These are phyloP conservation scores for Aspergillus pseudotamarii DNA, from an alignment of 2,329 filamentous ascomycete genomes.

Conservation along the genomic window DNA sequence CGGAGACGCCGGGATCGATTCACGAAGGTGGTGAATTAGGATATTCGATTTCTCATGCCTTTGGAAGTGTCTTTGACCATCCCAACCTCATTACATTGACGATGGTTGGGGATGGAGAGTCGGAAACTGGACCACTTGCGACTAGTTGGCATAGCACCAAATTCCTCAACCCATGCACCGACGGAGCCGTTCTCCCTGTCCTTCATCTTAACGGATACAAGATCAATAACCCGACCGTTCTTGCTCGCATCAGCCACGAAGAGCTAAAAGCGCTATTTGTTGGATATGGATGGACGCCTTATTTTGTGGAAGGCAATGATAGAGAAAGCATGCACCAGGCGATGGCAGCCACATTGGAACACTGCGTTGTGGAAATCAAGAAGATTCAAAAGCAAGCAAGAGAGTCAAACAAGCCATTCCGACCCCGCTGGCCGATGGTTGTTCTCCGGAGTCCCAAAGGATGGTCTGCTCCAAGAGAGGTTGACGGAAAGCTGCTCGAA, in stretches of 20 bases:
- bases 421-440: constrained; percentile 78
- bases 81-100: constrained; percentile 74
- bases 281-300: constrained; percentile 78
- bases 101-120: constrained; percentile 79
- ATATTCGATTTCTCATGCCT: constrained; percentile 79
- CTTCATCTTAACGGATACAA: constrained; percentile 83
- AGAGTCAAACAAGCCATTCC: constrained; percentile 68
- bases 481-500: constrained; percentile 70
- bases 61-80: constrained; percentile 75
- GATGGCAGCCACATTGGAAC: constrained; percentile 76
- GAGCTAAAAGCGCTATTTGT: constrained; percentile 70
- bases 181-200: constrained; percentile 76
- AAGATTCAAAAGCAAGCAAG: constrained; percentile 72
- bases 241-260: constrained; percentile 73
- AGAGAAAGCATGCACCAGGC: constrained; percentile 77
- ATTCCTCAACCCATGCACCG: constrained; percentile 76
- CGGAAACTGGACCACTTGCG: constrained; percentile 78
- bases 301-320: constrained; percentile 78
- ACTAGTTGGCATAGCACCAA: constrained; percentile 83
- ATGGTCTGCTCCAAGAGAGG: constrained; percentile 74
- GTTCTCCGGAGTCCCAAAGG: constrained; percentile 77
- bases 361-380: constrained; percentile 70
- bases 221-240: constrained; percentile 77
- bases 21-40: constrained; percentile 81
- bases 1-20: constrained; percentile 74